Percentiles rank a stretch among this genome's conserved stretches.
Conservation (phyloP, 345 rosid species). For the Salix viminalis region DNA sequence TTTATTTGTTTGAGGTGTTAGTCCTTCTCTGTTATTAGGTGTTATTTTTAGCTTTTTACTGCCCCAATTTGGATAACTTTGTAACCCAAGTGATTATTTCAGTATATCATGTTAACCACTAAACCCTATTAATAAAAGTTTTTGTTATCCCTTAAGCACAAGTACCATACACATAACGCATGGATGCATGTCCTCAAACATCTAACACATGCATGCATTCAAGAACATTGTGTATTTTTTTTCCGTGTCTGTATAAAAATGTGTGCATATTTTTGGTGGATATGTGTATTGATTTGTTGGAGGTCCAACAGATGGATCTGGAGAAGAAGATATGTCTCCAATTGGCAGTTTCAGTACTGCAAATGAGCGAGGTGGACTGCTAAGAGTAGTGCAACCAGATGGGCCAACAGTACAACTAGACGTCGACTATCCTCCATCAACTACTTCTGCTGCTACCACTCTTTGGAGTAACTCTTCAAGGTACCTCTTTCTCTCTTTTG, state of each 20-base stretch:
- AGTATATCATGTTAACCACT: not conserved
- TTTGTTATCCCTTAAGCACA: not conserved
- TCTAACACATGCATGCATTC: not conserved
- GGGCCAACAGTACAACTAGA: slow-evolving; percentile 40
- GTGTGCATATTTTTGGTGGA: not conserved
- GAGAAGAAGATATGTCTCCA: slow-evolving; percentile 61
- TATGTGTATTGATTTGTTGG: slow-evolving; percentile 3
- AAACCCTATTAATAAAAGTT: slow-evolving; percentile 1
- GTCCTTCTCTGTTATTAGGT: not conserved
- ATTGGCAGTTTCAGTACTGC: slow-evolving; percentile 27
- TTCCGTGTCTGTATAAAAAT: not conserved
- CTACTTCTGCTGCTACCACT: slow-evolving; percentile 25
- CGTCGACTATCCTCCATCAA: slow-evolving; percentile 35
- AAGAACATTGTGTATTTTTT: not conserved
- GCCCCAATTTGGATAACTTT: slow-evolving; percentile 4
- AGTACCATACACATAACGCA: not conserved
- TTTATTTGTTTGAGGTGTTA: not conserved
- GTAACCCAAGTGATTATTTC: not conserved
- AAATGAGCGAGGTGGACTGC: slow-evolving; percentile 23
- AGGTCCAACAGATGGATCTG: slow-evolving; percentile 70
- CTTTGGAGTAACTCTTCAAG: slow-evolving; percentile 79
- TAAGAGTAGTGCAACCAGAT: slow-evolving; percentile 40
- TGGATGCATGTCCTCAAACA: not conserved
- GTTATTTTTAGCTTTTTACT: not conserved
- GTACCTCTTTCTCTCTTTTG: slow-evolving; percentile 28